Percentiles rank a stretch among this genome's conserved stretches.
Evolutionary conservation across 2,329 filamentous ascomycete genomes (phyloP).

Genomic region (Xylariomycetidae sp.): DNA sequence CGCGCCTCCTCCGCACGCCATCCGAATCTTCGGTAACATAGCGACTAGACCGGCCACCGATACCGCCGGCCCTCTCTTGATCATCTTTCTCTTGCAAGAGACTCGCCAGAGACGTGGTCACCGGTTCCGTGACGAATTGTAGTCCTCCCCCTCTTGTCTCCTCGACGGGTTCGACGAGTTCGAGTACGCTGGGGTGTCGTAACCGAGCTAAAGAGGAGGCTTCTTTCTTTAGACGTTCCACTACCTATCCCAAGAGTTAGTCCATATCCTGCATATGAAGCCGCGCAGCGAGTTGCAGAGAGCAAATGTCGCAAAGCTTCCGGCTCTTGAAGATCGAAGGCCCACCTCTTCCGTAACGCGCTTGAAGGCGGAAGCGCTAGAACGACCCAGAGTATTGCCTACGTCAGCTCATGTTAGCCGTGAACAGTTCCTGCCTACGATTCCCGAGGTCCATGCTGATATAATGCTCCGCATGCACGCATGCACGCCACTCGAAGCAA

Average conservation of each 20-base stretch:
- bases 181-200: slow-evolving; percentile 85
- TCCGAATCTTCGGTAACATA: slow-evolving; percentile 78
- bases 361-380: slow-evolving; percentile 66
- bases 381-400: slow-evolving; percentile 54
- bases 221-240: slow-evolving; percentile 88
- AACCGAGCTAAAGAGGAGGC: slow-evolving; percentile 83
- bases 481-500: too few relatives aligned
- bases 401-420: slow-evolving; percentile 2
- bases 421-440: too few relatives aligned
- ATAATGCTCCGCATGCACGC: too few relatives aligned
- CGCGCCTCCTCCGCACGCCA: slow-evolving; percentile 66
- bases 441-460: too few relatives aligned
- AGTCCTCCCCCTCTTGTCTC: slow-evolving; percentile 87
- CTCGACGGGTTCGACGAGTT: slow-evolving; percentile 91
- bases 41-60: slow-evolving; percentile 67
- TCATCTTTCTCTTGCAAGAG: slow-evolving; percentile 85
- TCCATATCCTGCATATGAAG: neutral
- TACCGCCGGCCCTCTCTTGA: slow-evolving; percentile 66
- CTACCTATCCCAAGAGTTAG: slow-evolving; percentile 35
- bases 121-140: slow-evolving; percentile 91
- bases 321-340: too few relatives aligned
- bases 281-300: too few relatives aligned
- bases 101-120: slow-evolving; percentile 82
- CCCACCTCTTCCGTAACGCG: slow-evolving; percentile 74
- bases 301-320: too few relatives aligned